phyloP scores from a whole-genome alignment of 768 basidiomycete genomes.

The Russula compacta region DNA sequence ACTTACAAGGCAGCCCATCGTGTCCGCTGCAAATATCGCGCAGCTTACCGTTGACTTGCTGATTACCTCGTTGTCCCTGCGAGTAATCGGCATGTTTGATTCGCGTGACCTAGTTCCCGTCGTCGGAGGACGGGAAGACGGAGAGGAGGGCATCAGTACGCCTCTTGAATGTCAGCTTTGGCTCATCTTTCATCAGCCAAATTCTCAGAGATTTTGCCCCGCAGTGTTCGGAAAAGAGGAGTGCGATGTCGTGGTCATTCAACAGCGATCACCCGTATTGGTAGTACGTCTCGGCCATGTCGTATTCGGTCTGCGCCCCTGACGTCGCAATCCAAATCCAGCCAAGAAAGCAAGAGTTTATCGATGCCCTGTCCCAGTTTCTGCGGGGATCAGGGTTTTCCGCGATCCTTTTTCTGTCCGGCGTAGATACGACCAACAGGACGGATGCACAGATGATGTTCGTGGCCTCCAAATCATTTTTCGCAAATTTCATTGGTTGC shows the following conservation, averaged over 20 bases:
- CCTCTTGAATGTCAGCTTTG: slow-evolving; percentile 61
- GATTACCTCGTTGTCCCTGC: slow-evolving; percentile 54
- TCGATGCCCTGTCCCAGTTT: slow-evolving; percentile 48
- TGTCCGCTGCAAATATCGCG: slow-evolving; percentile 75
- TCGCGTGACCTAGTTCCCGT: slow-evolving; percentile 56
- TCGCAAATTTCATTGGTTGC: not conserved
- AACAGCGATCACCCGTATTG: slow-evolving; percentile 71
- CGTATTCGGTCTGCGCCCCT: not conserved
- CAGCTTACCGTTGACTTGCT: slow-evolving; percentile 72
- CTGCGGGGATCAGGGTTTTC: slow-evolving; percentile 40
- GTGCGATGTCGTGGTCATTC: slow-evolving; percentile 49
- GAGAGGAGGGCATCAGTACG: slow-evolving; percentile 51
- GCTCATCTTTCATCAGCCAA: not conserved
- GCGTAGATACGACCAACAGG: slow-evolving; percentile 65
- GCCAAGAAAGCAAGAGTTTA: slow-evolving; percentile 62
- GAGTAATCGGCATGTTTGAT: slow-evolving; percentile 55
- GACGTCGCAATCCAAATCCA: slow-evolving; percentile 23
- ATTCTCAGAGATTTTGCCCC: not conserved
- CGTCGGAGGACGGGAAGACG: slow-evolving; percentile 63
- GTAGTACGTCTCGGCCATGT: slow-evolving; percentile 39
- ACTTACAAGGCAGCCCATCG: slow-evolving; percentile 44
- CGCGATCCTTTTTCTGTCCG: slow-evolving; percentile 56
- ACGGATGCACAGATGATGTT: slow-evolving; percentile 75
- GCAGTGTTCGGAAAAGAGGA: slow-evolving; percentile 56
- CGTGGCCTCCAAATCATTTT: slow-evolving; percentile 19